These are phyloP conservation scores for Fusarium torreyae DNA, from an alignment of 2,329 filamentous ascomycete genomes.

Conservation along the genomic window DNA sequence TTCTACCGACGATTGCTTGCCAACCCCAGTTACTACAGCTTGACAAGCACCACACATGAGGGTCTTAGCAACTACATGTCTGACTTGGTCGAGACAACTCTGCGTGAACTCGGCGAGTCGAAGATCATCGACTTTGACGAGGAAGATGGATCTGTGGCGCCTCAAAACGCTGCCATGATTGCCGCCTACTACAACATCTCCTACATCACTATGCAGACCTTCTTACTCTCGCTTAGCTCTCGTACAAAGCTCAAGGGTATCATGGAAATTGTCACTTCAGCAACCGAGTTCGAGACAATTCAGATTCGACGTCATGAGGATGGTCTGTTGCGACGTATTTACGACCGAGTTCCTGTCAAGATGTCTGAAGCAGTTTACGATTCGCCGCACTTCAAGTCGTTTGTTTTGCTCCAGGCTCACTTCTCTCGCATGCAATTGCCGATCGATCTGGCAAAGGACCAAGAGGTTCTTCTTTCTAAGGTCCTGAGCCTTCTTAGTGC, in stretches of 20 bases:
- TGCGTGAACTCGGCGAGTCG: slow-evolving; percentile 91
- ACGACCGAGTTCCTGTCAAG: slow-evolving; percentile 95
- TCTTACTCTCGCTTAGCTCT: slow-evolving; percentile 89
- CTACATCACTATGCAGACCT: slow-evolving; percentile 99
- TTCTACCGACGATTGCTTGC: slow-evolving; percentile 95
- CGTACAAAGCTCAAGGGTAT: slow-evolving; percentile 97
- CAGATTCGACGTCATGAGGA: slow-evolving; percentile 96
- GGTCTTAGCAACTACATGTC: slow-evolving; percentile 95
- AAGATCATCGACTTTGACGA: slow-evolving; percentile 97
- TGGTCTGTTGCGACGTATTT: slow-evolving; percentile 87
- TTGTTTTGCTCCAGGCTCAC: slow-evolving; percentile 96
- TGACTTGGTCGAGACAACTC: slow-evolving; percentile 91
- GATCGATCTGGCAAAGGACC: slow-evolving; percentile 95
- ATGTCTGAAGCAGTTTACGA: slow-evolving; percentile 89
- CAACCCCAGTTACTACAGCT: slow-evolving; percentile 96
- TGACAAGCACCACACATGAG: slow-evolving; percentile 90
- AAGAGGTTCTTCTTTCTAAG: slow-evolving; percentile 88
- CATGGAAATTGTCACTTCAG: slow-evolving; percentile 95
- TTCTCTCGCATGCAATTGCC: slow-evolving; percentile 98
- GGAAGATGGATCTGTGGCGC: slow-evolving; percentile 89
- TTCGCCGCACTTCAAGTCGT: slow-evolving; percentile 98
- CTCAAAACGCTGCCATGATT: slow-evolving; percentile 97
- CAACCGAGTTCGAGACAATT: slow-evolving; percentile 95
- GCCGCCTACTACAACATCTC: slow-evolving; percentile 99
- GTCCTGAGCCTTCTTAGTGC: slow-evolving; percentile 90